Percentiles rank a stretch among this genome's conserved stretches.
Conservation (phyloP, 352 stramenopile species). For the Phytopythium litorale region DNA sequence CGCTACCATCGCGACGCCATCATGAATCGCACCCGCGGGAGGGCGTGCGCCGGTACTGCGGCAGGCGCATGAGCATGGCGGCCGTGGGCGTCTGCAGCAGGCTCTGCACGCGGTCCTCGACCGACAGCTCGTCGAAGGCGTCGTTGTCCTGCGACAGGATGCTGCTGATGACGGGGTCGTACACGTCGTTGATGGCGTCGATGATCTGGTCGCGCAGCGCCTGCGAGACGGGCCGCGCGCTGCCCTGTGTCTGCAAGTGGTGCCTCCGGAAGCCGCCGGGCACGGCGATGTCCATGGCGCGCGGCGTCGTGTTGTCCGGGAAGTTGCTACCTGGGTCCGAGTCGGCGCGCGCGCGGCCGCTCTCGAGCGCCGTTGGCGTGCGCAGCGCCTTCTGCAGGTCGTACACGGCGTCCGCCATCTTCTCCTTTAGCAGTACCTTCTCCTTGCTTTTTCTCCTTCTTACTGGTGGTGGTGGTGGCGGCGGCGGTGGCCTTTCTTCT, state of each 20-base stretch:
- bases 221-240: conserved; percentile 30
- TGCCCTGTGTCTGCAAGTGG: conserved; percentile 37
- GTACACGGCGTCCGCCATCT: conserved; percentile 45
- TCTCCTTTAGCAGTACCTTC: background rate
- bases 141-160: conserved; percentile 84
- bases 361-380: conserved; percentile 20
- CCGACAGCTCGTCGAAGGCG: conserved; percentile 66
- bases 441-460: background rate
- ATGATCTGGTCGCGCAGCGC: conserved; percentile 67
- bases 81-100: conserved; percentile 65
- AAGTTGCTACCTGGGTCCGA: conserved; percentile 44
- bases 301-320: conserved; percentile 27
- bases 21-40: conserved; percentile 14
- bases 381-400: conserved; percentile 48
- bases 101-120: conserved; percentile 57
- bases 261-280: conserved; percentile 69
- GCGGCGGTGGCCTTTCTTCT: background rate
- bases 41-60: conserved; percentile 24
- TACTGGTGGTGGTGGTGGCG: background rate
- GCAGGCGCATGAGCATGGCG: conserved; percentile 23
- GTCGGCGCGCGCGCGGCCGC: conserved; percentile 33
- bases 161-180: conserved; percentile 80
- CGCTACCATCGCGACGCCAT: too few species aligned
- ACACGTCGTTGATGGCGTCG: conserved; percentile 66
- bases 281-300: conserved; percentile 61